These are phyloP conservation scores for Russula brevipes DNA, from an alignment of 768 basidiomycete species.

Conservation along the genomic window DNA sequence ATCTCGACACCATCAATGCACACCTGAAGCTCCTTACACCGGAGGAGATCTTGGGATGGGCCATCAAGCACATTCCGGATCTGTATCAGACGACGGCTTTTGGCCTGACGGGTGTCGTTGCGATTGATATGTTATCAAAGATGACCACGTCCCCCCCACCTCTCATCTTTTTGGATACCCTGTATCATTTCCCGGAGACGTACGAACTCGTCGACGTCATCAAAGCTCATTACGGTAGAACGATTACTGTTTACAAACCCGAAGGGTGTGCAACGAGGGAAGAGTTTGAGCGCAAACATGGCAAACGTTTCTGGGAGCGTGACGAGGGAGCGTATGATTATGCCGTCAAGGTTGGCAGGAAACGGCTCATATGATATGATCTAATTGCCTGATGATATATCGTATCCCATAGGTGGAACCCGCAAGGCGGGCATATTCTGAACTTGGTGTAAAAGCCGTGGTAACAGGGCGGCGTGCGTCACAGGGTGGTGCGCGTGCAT, in stretches of 20 bases:
- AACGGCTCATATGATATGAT: background rate
- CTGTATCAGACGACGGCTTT: slow-evolving; percentile 96
- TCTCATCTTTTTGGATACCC: slow-evolving; percentile 92
- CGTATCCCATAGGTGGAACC: slow-evolving; percentile 71
- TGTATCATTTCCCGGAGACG: slow-evolving; percentile 94
- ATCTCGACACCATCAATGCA: slow-evolving; percentile 66
- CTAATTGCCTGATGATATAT: background rate
- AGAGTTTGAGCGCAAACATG: slow-evolving; percentile 78
- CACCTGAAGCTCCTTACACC: slow-evolving; percentile 68
- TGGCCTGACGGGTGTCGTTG: slow-evolving; percentile 89
- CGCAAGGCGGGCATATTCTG: slow-evolving; percentile 78
- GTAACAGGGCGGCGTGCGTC: slow-evolving; percentile 94
- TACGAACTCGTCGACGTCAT: slow-evolving; percentile 85
- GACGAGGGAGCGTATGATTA: slow-evolving; percentile 90
- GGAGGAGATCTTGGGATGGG: slow-evolving; percentile 85
- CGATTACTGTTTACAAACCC: slow-evolving; percentile 76
- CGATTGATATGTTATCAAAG: slow-evolving; percentile 91
- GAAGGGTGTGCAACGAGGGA: slow-evolving; percentile 56
- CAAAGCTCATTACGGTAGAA: slow-evolving; percentile 63
- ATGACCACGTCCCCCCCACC: slow-evolving; percentile 65
- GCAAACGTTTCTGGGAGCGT: slow-evolving; percentile 77
- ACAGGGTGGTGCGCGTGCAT: slow-evolving; percentile 86
- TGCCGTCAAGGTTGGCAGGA: slow-evolving; percentile 68
- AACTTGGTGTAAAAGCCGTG: slow-evolving; percentile 72
- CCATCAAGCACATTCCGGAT: slow-evolving; percentile 66